phyloP scores from a whole-genome alignment of 805 yeast species.

The Metschnikowia hibisci region DNA sequence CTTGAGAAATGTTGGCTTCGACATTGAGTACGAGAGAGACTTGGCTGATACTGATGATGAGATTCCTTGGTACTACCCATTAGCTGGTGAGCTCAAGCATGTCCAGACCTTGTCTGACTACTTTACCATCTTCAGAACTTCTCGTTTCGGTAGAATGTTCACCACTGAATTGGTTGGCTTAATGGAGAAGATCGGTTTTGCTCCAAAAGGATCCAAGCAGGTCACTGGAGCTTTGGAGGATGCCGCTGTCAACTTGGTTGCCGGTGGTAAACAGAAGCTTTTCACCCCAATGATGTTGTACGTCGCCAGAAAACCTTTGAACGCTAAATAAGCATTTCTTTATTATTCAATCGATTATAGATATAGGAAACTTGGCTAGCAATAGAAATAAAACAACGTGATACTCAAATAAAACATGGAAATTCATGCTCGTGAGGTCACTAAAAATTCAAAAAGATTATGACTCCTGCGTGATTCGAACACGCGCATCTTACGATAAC shows the following conservation, averaged over 20 bases:
- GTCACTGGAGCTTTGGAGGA: constrained; percentile 93
- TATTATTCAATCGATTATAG: background rate
- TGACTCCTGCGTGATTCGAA: constrained; percentile 24
- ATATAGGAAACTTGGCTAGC: no score
- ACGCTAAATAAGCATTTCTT: constrained; percentile 12
- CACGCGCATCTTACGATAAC: constrained; percentile 24
- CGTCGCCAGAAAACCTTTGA: constrained; percentile 75
- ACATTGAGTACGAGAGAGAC: constrained; percentile 69
- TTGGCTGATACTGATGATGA: constrained; percentile 78
- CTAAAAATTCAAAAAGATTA: constrained; percentile 8
- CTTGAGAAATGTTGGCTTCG: constrained; percentile 80
- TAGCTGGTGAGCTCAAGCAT: constrained; percentile 90
- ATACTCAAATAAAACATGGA: background rate
- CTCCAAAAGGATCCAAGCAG: constrained; percentile 85
- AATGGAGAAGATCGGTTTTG: constrained; percentile 82
- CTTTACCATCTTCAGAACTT: constrained; percentile 84
- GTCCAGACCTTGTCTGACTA: constrained; percentile 75
- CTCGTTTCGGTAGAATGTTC: constrained; percentile 76
- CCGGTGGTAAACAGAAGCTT: constrained; percentile 83
- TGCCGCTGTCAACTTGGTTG: constrained; percentile 92
- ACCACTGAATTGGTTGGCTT: constrained; percentile 77
- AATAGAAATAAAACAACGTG: no score
- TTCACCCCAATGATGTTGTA: constrained; percentile 98
- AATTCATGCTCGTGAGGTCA: background rate
- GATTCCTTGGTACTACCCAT: constrained; percentile 97